Conservation (phyloP, 2,329 filamentous ascomycete species). For the Neoascochyta sp. region DNA sequence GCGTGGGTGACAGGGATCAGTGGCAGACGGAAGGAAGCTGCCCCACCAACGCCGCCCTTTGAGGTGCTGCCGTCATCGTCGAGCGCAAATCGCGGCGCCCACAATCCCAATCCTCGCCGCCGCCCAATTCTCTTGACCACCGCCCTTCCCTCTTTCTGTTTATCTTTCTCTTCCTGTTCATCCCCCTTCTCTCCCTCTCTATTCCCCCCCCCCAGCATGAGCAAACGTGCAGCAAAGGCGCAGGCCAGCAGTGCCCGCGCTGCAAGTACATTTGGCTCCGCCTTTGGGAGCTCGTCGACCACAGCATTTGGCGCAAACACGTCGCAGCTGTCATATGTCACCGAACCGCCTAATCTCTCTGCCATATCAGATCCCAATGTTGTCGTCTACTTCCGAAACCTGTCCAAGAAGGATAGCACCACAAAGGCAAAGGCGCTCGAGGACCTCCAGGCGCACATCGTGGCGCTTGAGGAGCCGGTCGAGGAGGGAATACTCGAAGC, state of each 20-base stretch:
- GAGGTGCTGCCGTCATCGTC: not conserved
- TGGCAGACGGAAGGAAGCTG: too few species aligned
- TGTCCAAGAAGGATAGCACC: slow-evolving; percentile 86
- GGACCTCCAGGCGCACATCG: slow-evolving; percentile 67
- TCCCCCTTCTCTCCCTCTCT: not conserved
- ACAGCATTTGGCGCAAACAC: slow-evolving; percentile 47
- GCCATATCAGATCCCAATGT: slow-evolving; percentile 74
- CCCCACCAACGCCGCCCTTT: too few species aligned
- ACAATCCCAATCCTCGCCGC: too few species aligned
- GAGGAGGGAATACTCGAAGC: slow-evolving; percentile 83
- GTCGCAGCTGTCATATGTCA: slow-evolving; percentile 77
- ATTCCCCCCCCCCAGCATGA: slow-evolving; percentile 43
- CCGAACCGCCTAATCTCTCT: slow-evolving; percentile 78
- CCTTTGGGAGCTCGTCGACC: slow-evolving; percentile 42
- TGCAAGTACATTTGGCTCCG: slow-evolving; percentile 43
- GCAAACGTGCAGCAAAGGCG: slow-evolving; percentile 58
- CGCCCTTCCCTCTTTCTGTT: slow-evolving; percentile 7
- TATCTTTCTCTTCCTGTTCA: slow-evolving; percentile 4
- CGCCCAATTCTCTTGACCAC: too few species aligned
- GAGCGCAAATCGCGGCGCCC: not conserved
- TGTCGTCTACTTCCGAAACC: slow-evolving; percentile 86
- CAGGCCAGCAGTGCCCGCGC: slow-evolving; percentile 63
- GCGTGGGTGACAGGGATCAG: too few species aligned
- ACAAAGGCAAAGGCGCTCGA: slow-evolving; percentile 90
- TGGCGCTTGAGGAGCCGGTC: slow-evolving; percentile 57